Percentiles rank a stretch among this genome's conserved stretches.
Conservation (phyloP, 257 asterid species). For the Prunella vulgaris region DNA sequence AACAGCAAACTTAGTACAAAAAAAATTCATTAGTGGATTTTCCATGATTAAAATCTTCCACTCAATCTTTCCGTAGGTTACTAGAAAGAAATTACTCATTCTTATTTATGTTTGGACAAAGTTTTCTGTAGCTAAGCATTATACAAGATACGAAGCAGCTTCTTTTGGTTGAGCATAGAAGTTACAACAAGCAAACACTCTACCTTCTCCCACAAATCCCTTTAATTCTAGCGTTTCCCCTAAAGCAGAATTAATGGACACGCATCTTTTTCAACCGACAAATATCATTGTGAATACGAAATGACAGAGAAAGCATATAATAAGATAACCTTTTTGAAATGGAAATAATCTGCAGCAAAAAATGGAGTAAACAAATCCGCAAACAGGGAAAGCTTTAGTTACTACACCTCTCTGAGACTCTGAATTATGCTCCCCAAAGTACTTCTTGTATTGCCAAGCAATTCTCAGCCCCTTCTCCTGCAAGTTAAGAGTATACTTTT, state of each 20-base stretch:
- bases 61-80: neutral
- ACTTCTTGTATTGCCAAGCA: slow-evolving; percentile 98
- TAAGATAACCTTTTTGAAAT: neutral
- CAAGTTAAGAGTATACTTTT: slow-evolving; percentile 1
- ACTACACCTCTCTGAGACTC: slow-evolving; percentile 63
- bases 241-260: neutral
- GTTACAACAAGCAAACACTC: slow-evolving; percentile 1
- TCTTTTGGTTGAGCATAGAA: neutral
- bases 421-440: slow-evolving; percentile 59
- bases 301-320: neutral
- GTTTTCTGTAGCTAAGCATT: neutral
- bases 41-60: neutral
- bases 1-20: neutral
- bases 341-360: no score
- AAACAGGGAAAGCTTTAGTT: neutral
- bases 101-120: neutral
- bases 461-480: slow-evolving; percentile 92
- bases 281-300: neutral
- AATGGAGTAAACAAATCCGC: no score
- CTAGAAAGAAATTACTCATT: neutral
- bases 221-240: neutral
- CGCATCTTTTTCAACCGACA: neutral
- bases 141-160: slow-evolving; percentile 5
- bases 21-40: neutral
- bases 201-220: neutral